phyloP scores from a whole-genome alignment of 177 flowering plant species.

The Tripterygium wilfordii region DNA sequence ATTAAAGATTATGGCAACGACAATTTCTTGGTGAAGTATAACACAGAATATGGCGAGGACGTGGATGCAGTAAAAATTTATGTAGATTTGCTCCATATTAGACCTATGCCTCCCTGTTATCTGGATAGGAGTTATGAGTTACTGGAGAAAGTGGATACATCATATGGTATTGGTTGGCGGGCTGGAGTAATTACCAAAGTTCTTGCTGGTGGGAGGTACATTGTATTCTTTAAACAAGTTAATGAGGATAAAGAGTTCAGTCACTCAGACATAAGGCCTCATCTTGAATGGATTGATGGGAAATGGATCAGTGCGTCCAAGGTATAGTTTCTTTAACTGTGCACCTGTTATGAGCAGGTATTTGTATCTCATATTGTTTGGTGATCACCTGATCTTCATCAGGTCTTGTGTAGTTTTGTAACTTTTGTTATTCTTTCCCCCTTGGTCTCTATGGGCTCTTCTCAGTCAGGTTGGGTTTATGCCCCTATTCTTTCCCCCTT shows the following conservation, averaged over 20 bases:
- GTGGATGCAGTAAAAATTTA: conserved; percentile 4
- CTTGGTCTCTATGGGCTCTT: too few relatives aligned
- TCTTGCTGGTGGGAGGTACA: conserved; percentile 28
- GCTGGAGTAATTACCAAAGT: conserved; percentile 36
- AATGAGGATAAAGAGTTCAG: conserved; percentile 23
- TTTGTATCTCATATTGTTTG: too few relatives aligned
- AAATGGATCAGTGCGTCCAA: conserved; percentile 34
- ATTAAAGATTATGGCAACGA: conserved; percentile 11
- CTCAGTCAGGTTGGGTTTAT: too few relatives aligned
- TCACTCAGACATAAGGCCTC: conserved; percentile 31
- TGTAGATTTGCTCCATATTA: conserved; percentile 28
- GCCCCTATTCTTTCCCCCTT: too few relatives aligned
- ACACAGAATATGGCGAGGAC: conserved; percentile 2
- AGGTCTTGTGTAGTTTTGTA: too few relatives aligned
- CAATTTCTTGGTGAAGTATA: conserved; percentile 24
- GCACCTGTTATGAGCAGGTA: too few relatives aligned
- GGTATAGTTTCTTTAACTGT: too few relatives aligned
- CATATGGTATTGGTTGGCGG: conserved; percentile 35
- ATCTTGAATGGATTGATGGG: conserved; percentile 39
- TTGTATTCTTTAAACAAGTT: conserved; percentile 27
- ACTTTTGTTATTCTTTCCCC: too few relatives aligned
- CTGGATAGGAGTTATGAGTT: conserved; percentile 20
- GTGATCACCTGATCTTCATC: too few relatives aligned
- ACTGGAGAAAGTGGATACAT: conserved; percentile 40
- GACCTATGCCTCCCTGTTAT: conserved; percentile 34